These are phyloP conservation scores for Blastocystis sp. DNA, from an alignment of 352 stramenopile genomes.

Conservation along the genomic window DNA sequence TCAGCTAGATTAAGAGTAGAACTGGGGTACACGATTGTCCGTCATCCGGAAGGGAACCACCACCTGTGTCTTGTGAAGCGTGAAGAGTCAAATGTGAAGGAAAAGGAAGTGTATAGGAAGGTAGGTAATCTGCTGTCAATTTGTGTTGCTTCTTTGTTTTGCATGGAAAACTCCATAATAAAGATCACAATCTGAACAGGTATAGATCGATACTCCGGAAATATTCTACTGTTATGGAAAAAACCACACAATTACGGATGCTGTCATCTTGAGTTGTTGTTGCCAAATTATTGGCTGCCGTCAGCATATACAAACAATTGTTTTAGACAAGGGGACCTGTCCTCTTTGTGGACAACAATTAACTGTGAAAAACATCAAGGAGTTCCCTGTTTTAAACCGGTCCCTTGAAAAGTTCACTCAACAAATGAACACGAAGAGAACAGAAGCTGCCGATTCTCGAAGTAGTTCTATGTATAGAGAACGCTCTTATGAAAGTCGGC, in stretches of 20 bases:
- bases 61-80: slow-evolving; percentile 11
- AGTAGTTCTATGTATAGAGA: background rate
- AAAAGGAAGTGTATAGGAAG: background rate
- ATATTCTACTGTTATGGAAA: slow-evolving; percentile 32
- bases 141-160: slow-evolving; percentile 23
- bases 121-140: background rate
- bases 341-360: background rate
- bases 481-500: background rate
- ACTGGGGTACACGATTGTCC: background rate
- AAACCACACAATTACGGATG: background rate
- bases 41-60: background rate
- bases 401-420: background rate
- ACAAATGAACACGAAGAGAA: background rate
- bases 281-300: slow-evolving; percentile 30
- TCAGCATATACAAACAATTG: background rate
- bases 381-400: background rate
- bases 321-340: background rate
- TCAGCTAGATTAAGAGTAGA: background rate
- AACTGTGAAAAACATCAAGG: background rate
- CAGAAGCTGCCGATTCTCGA: background rate
- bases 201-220: slow-evolving; percentile 19
- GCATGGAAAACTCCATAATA: background rate
- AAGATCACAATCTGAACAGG: background rate
- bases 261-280: slow-evolving; percentile 23
- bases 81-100: background rate